Evolutionary conservation across 805 yeast species (phyloP), one percentile per base, ranked within the genome.

Genomic region (Clavispora phyllophila): DNA sequence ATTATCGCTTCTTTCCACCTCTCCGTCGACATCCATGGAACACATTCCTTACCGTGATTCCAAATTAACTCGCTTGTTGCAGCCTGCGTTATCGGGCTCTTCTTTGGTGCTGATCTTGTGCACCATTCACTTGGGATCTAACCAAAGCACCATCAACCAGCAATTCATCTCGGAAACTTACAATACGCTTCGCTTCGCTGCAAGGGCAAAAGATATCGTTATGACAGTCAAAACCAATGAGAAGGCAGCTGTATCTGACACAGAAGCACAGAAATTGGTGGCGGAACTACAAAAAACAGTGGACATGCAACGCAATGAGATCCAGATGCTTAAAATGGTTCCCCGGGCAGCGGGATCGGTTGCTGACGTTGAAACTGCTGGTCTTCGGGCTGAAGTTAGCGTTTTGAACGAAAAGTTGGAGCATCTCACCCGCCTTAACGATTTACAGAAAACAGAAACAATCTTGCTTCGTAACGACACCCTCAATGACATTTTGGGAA

Each of bases 11-110:
- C 40, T 51, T 15, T 51, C 56, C 13, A 49, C 68, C 1, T 51
- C 64, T 9, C 20, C 33, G 9, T 31, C 41, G 7, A 50, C 24
- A 35, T 37, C 61, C 27, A 59, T 60, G 18, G 79, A 77, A 12
- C 97, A 93, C 58, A 78, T 93, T 27, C 97, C 97, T 0, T 91
- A 87, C 64, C 72, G 99, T 59, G 98, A 91, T 60, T 87, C 96
- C 3, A 91, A 91, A 58, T 75, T 91, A 44, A 91, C 99, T 0
- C 70, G 99, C 45, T 66, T 91, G 25, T 66, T 91, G 43, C 98
- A 93, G 62, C 96, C 96, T 1, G 93, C 97, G 0, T 70, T 91
- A 28, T 83, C 93, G 24, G 98, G 98, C 1, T 78, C 82, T 25
- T 82, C 96, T 2, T 72, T 89, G 27, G 89, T 91, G 13, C 79